Evolutionary conservation across 306 rosid genomes (phyloP).

Genomic region (Prunus campanulata): DNA sequence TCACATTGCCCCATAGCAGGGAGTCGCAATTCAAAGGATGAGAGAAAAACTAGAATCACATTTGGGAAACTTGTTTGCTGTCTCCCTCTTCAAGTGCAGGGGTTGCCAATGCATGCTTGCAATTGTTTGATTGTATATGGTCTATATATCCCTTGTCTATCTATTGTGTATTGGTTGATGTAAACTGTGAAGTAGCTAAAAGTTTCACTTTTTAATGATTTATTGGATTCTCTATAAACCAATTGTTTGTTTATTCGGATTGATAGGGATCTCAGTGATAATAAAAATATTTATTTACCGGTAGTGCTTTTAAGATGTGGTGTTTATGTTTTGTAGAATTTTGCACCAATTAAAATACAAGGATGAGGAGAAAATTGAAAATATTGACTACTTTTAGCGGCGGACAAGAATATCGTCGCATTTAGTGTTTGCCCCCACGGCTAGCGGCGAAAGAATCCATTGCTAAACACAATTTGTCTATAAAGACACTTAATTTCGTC

Average conservation of each 20-base stretch:
- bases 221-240: neutral
- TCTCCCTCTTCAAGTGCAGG: neutral
- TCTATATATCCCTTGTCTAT: neutral
- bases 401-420: too few relatives aligned
- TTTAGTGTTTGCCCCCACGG: neutral
- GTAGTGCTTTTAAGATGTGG: too few relatives aligned
- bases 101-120: neutral
- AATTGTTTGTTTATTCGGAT: neutral
- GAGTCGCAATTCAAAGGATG: constrained; percentile 84
- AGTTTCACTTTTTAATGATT: neutral
- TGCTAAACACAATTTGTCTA: neutral
- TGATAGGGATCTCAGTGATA: neutral
- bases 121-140: neutral
- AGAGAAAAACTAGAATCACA: neutral
- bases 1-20: constrained; percentile 77
- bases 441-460: neutral
- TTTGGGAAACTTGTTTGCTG: neutral
- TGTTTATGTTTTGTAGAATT: neutral
- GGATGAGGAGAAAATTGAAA: neutral
- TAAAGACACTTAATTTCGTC: too few relatives aligned
- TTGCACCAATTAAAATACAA: neutral
- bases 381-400: neutral
- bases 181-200: neutral
- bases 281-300: too few relatives aligned
- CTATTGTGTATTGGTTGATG: neutral